Conservation (phyloP, 208 protist genomes). For the Acanthamoeba royreba region DNA sequence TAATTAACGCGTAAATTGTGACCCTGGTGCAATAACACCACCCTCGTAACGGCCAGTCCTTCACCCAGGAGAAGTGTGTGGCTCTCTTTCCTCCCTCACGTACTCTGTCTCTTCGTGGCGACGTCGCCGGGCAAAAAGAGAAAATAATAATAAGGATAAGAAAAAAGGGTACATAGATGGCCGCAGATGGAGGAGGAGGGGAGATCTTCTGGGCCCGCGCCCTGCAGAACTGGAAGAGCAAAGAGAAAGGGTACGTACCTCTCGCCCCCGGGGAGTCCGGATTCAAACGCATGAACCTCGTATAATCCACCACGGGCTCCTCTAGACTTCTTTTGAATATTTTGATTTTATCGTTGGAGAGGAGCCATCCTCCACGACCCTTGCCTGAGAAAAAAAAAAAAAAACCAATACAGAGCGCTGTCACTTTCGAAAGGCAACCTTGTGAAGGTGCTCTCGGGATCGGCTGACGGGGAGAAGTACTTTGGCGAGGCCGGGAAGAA, state of each 20-base stretch:
- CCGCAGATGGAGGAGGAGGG: background rate
- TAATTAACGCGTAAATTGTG: too few relatives aligned
- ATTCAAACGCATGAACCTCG: background rate
- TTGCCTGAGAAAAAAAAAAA: background rate
- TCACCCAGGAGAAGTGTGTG: too few relatives aligned
- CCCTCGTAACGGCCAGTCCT: too few relatives aligned
- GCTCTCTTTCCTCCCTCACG: too few relatives aligned
- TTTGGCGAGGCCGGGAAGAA: constrained; percentile 26
- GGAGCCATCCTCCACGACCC: background rate
- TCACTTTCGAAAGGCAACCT: background rate
- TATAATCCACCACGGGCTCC: background rate
- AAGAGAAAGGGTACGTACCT: background rate
- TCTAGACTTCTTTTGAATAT: background rate
- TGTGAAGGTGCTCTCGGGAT: background rate
- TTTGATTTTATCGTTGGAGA: background rate
- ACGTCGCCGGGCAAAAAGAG: too few relatives aligned
- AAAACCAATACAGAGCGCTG: background rate
- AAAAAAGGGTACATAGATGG: too few relatives aligned
- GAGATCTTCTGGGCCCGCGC: background rate
- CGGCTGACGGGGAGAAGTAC: constrained; percentile 16
- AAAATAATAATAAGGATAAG: background rate
- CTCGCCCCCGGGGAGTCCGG: background rate
- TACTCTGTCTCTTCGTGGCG: too few relatives aligned
- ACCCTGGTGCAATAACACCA: too few relatives aligned
- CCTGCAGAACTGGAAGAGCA: constrained; percentile 41